Conservation (phyloP, 306 rosid species). For the Prosopis cineraria region DNA sequence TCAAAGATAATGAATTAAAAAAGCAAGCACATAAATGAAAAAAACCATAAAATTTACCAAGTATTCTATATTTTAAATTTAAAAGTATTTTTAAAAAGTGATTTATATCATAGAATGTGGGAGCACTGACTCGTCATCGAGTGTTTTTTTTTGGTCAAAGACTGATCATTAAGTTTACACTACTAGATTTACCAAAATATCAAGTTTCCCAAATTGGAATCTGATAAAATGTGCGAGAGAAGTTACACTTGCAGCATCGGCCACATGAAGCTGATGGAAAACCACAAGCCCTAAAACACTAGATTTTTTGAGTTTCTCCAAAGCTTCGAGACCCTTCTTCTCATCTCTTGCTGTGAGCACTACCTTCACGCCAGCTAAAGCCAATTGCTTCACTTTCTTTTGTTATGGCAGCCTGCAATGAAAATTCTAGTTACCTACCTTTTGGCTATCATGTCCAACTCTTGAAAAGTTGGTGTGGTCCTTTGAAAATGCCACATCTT, state of each 20-base stretch:
- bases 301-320: conserved; percentile 17
- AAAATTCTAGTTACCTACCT: too few relatives aligned
- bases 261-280: conserved; percentile 45
- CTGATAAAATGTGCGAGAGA: conserved; percentile 39
- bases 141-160: too few relatives aligned
- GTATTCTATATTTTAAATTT: too few relatives aligned
- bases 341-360: conserved; percentile 49
- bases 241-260: conserved; percentile 42
- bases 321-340: conserved; percentile 43
- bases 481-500: too few relatives aligned
- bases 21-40: too few relatives aligned
- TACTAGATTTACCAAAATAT: conserved; percentile 41
- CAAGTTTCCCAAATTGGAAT: conserved; percentile 46
- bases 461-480: too few relatives aligned
- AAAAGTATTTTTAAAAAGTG: too few relatives aligned
- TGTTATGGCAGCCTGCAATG: too few relatives aligned
- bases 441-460: too few relatives aligned
- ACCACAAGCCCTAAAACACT: conserved; percentile 30
- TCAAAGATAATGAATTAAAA: too few relatives aligned
- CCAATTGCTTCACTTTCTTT: conserved; percentile 39
- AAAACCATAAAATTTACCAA: too few relatives aligned
- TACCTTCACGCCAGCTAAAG: conserved; percentile 43
- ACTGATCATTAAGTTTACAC: background rate
- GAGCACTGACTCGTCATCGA: too few relatives aligned
- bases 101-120: background rate